Evolutionary conservation across 768 basidiomycete genomes (phyloP), one percentile per base, ranked within the genome.

Genomic region (Trichaptum fuscoviolaceum): DNA sequence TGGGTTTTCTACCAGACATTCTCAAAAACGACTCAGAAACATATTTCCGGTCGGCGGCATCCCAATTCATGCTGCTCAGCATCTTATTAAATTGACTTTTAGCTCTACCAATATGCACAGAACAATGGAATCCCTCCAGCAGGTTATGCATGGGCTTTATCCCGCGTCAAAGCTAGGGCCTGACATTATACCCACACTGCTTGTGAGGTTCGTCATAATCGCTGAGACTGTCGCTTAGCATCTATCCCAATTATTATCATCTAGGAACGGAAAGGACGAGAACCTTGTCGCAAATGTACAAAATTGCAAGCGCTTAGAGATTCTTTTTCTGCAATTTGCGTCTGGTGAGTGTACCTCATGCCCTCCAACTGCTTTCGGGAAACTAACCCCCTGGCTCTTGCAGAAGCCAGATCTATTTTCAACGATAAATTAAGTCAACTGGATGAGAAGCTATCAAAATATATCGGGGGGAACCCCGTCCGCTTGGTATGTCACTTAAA

Each of bases 71-170:
- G 15, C 20, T 52, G 42, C 6, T 2, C 42, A 15, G 12, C 15
- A 12, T 52, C 42, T 52, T 6, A 52, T 20, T 12, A 52, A 23
- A 17, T 5, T 20, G 26, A 9, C 58, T 34, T 34, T 17, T 64
- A 87, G 88, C 61, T 89, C 85, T 18, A 94, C 92, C 1, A 89
- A 91, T 71, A 85, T 94, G 74, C 85, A 91, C 0, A 81, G 92
- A 35, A 93, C 91, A 6, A 86, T 88, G 18, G 90, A 93, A 70
- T 87, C 87, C 0, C 75, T 92, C 20, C 87, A 90, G 69, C 87
- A 93, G 69, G 79, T 93, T 36, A 78, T 90, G n/a, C 81, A 87
- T 63, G 91, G 91, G 1, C 73, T 94, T 61, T 93, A 92, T 70
- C 89, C 89, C 1, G 75, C 77, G 7, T 68, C 75, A 4, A 84